Conservation (phyloP, 345 rosid species). For the Eucalyptus tenuipes region DNA sequence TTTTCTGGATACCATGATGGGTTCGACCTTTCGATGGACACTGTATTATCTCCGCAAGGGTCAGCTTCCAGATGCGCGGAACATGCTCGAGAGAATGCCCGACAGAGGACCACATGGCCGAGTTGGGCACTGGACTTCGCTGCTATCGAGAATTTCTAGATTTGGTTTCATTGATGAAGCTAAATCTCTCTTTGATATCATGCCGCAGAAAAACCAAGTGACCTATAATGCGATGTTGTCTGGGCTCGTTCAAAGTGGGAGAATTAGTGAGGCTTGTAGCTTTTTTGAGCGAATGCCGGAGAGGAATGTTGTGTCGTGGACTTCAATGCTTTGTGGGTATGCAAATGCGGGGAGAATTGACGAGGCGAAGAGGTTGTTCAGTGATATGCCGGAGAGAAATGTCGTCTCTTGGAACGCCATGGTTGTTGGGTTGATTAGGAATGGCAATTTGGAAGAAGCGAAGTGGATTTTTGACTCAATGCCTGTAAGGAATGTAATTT, state of each 20-base stretch:
- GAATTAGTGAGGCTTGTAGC: conserved; percentile 22
- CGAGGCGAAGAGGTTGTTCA: conserved; percentile 38
- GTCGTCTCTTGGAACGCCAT: conserved; percentile 58
- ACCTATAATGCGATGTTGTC: conserved; percentile 58
- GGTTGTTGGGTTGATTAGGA: conserved; percentile 37
- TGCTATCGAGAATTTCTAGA: conserved; percentile 29
- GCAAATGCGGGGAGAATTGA: conserved; percentile 27
- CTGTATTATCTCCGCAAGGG: conserved; percentile 13
- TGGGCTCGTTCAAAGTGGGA: conserved; percentile 27
- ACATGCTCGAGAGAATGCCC: conserved; percentile 40
- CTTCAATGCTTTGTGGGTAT: conserved; percentile 37
- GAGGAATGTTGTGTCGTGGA: conserved; percentile 58
- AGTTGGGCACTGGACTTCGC: conserved; percentile 38
- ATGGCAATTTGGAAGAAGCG: conserved; percentile 38
- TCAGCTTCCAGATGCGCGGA: conserved; percentile 25
- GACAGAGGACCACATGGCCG: conserved; percentile 17
- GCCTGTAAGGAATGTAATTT: conserved; percentile 26
- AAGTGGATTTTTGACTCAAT: conserved; percentile 29
- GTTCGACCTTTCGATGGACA: not conserved
- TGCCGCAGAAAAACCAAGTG: conserved; percentile 40
- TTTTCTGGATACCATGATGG: not conserved
- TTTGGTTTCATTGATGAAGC: conserved; percentile 45
- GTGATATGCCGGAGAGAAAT: conserved; percentile 52
- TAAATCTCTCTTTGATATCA: conserved; percentile 28
- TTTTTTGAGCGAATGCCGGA: conserved; percentile 42